Percentiles rank a stretch among this genome's conserved stretches.
Evolutionary conservation across 495 filamentous ascomycete genomes (phyloP).

Genomic region (Tuber indicum): DNA sequence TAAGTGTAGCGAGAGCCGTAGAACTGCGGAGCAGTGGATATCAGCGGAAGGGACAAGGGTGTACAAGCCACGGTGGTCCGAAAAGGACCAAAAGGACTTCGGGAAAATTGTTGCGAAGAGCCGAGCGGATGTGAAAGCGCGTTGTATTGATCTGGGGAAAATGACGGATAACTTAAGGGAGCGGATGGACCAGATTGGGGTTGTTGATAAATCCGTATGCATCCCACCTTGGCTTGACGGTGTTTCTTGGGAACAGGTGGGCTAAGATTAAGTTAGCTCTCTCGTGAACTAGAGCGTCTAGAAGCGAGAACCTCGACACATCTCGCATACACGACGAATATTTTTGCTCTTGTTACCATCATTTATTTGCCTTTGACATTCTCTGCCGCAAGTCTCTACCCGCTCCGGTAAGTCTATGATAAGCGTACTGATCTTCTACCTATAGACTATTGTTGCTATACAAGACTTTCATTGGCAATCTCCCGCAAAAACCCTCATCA

Average conservation of each 20-base stretch:
- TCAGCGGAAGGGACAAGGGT: not conserved
- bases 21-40: not conserved
- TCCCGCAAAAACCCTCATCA: not conserved
- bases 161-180: too few relatives aligned
- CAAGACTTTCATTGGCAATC: too few relatives aligned
- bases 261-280: not conserved
- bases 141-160: not conserved
- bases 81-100: not conserved
- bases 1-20: too few relatives aligned
- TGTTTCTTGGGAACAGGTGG: not conserved
- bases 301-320: slow-evolving; percentile 4
- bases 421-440: not conserved
- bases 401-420: not conserved
- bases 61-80: not conserved
- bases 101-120: not conserved
- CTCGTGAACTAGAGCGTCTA: not conserved
- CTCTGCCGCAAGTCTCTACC: not conserved
- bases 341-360: slow-evolving; percentile 3
- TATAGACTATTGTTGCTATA: not conserved
- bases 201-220: not conserved
- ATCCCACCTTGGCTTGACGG: not conserved
- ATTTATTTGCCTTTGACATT: not conserved
- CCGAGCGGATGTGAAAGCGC: not conserved
- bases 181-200: not conserved
- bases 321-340: not conserved